Evolutionary conservation across 2,329 filamentous ascomycete genomes (phyloP), one percentile per base, ranked within the genome.

Genomic region (Fusarium guadeloupense): DNA sequence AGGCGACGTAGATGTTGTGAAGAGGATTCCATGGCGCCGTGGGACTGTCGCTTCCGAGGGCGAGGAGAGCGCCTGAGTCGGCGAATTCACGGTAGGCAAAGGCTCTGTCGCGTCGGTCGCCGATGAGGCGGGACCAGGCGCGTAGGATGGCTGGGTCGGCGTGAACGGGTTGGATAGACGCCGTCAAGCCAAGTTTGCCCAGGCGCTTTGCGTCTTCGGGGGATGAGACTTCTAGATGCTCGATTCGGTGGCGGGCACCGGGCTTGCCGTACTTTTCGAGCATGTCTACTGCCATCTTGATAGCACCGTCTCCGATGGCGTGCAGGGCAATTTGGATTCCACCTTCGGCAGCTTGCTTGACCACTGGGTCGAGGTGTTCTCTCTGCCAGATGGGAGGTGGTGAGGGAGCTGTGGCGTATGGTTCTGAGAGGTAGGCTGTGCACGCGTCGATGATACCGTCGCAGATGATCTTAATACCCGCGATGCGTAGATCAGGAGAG

Each of bases 401-500:
- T 40, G 78, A 75, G 3, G 76, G 73, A 13, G 76, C 72, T 3
- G 74, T 76, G 45, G 81, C 73, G 67, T 88, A 89, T 0, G 86
- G 85, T 61, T 86, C 79, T 6, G 78, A 74, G 7, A 89, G 75
- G 1, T 80, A 83, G 0, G 86, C 85, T 2, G 86, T 88, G 71
- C 85, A 89, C 0, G 83, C 83, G 62, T 89, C 86, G 42, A 89
- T 78, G 39, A 88, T 84, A 10, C 86, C 86, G 62, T 89, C 86
- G 66, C 81, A 83, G 50, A 89, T 85, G 35, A 88, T 71, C 70
- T 89, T 89, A 72, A 88, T 84, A 9, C 86, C 86, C 0, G 83
- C 80, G 16, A 89, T 74, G 9, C 82, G 81, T 49, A 79, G 66
- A 47, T 80, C 76, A 0, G 76, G 76, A 2, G 74, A 75, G 0